Evolutionary conservation across 1,284 basidiomycete genomes (phyloP).

Genomic region (Moesziomyces parantarcticus): DNA sequence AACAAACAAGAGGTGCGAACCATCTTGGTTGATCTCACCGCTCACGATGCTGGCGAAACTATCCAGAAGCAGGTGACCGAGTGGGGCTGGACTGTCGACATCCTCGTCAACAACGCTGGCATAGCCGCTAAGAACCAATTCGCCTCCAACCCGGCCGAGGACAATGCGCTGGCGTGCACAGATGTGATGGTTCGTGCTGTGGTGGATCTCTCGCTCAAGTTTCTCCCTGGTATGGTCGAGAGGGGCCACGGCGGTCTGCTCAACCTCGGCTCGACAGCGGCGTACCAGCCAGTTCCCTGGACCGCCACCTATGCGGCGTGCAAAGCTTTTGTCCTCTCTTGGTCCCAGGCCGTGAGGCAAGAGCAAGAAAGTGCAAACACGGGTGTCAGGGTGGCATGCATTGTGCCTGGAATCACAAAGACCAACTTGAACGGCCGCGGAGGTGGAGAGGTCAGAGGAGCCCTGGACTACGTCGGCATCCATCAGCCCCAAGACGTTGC

Average conservation of each 20-base stretch:
- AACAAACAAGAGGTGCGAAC: no score
- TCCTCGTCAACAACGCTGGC: no score
- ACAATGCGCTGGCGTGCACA: no score
- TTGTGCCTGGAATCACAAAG: conserved; percentile 7
- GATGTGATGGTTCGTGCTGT: no score
- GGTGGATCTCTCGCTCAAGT: conserved; percentile 3
- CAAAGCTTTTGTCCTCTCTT: conserved; percentile 10
- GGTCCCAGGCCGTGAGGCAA: conserved; percentile 5
- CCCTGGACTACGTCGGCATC: conserved; percentile 10
- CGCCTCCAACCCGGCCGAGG: no score
- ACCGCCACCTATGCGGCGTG: conserved; percentile 5
- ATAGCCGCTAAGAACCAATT: no score
- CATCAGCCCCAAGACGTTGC: conserved; percentile 3
- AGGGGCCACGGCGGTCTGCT: neutral
- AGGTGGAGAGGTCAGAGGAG: conserved; percentile 1
- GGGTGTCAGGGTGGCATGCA: conserved; percentile 6
- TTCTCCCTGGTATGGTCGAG: conserved; percentile 2
- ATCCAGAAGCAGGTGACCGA: no score
- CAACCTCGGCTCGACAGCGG: conserved; percentile 3
- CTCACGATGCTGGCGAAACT: no score
- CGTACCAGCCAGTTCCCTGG: conserved; percentile 4
- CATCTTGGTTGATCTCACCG: no score
- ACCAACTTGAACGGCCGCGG: conserved; percentile 2
- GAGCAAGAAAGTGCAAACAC: neutral
- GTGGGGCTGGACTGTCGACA: no score